A percentile compares a stretch with the other conserved stretches of the same genome.
Evolutionary conservation across 2,329 filamentous ascomycete species (phyloP).

Genomic region (Drechslerella dactyloides): DNA sequence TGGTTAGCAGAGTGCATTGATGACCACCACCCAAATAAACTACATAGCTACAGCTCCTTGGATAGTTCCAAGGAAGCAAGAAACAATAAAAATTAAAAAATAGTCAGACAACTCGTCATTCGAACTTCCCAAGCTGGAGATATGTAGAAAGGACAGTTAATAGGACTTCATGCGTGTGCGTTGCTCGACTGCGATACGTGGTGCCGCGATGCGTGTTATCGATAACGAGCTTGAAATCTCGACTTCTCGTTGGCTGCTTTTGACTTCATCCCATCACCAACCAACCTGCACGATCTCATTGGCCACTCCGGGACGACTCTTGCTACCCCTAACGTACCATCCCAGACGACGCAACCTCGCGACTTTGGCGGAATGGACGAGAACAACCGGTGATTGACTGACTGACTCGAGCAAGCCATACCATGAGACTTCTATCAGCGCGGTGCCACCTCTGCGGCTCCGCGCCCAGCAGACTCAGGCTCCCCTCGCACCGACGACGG

Average conservation of each 20-base stretch:
- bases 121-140: too few species aligned
- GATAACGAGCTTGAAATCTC: conserved; percentile 47
- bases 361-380: conserved; percentile 43
- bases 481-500: conserved; percentile 27
- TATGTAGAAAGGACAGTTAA: too few species aligned
- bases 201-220: conserved; percentile 39
- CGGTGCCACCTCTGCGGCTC: conserved; percentile 15
- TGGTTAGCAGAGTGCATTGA: conserved; percentile 41
- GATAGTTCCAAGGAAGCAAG: conserved; percentile 18
- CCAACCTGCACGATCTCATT: conserved; percentile 39
- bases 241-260: conserved; percentile 42
- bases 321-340: conserved; percentile 26
- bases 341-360: conserved; percentile 30
- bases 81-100: conserved; percentile 47
- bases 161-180: conserved; percentile 19
- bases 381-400: conserved; percentile 33
- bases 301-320: conserved; percentile 19
- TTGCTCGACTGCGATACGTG: conserved; percentile 32
- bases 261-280: conserved; percentile 43
- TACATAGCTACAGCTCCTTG: conserved; percentile 32
- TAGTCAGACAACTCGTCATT: not conserved
- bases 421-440: conserved; percentile 41
- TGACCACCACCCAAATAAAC: conserved; percentile 45
- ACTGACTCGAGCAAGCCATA: not conserved
- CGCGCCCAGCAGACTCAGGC: conserved; percentile 25